phyloP scores from a whole-genome alignment of 164 flowering plant genomes.

The Vitis amurensis region DNA sequence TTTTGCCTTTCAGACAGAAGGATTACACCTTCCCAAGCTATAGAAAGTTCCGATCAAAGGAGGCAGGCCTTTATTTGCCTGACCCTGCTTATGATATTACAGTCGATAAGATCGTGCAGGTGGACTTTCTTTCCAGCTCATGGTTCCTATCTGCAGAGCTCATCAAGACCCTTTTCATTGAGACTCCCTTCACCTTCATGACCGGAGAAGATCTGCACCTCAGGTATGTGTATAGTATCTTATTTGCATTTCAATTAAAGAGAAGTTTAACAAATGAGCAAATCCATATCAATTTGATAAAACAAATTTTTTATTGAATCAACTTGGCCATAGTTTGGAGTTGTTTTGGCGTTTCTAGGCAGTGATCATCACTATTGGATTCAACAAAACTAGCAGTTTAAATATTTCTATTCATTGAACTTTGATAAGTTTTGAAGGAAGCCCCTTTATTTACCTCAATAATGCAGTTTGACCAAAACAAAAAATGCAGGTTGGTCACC shows the following conservation, averaged over 20 bases:
- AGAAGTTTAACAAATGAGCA: neutral
- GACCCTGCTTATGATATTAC: constrained; percentile 96
- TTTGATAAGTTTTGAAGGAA: neutral
- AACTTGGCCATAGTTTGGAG: neutral
- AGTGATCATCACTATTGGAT: neutral
- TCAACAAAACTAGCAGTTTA: neutral
- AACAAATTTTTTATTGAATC: neutral
- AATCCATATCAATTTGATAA: neutral
- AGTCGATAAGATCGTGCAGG: constrained; percentile 83
- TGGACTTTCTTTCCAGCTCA: constrained; percentile 93
- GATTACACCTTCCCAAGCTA: constrained; percentile 93
- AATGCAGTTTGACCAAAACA: constrained; percentile 2
- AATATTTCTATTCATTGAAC: neutral
- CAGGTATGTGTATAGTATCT: constrained; percentile 50
- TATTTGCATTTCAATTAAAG: neutral
- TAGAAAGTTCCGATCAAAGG: constrained; percentile 86
- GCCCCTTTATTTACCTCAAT: neutral
- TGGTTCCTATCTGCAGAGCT: constrained; percentile 97
- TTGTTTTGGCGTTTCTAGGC: neutral
- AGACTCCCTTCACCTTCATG: constrained; percentile 85
- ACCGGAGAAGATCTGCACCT: constrained; percentile 98
- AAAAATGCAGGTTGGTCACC: constrained; percentile 14
- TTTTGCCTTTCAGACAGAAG: constrained; percentile 90
- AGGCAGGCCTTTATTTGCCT: constrained; percentile 96
- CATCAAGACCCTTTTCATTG: constrained; percentile 84